Base-by-base conservation (phyloP, 495 filamentous ascomycete species). In the Entonaema liquescens region DNA sequence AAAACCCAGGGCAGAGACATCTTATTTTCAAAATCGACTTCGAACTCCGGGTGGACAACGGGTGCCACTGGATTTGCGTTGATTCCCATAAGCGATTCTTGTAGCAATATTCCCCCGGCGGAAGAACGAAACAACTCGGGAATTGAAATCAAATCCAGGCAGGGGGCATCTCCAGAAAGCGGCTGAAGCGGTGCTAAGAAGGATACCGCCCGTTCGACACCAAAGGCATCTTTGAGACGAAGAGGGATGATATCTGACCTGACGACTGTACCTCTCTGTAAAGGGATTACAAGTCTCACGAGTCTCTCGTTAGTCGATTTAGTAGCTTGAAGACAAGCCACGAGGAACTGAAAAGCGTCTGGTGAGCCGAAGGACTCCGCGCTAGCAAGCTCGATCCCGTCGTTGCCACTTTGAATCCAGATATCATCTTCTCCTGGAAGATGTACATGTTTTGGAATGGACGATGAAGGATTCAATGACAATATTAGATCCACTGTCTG, bases 1-100 rank as follows among this genome's bases (percentile, higher is more conserved):
- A 72, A 62, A n/a, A 82, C 60, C 74, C 78, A 80, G 2, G 68
- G 71, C 5, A 75, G 62, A n/a, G 74, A 66, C 53, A 77, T 66
- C 31, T 75, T 77, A 28, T 57, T 56, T 33, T 52, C 50, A 28
- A 75, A 77, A 4, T 77, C 74, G 13, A 29, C 42, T 31, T 75
- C 72, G 33, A 77, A 62, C 2, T 31, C 38, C 3, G 25, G 33
- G 26, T 55, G 25, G 17, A 62, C 54, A 13, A 8, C 23, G 19
- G 29, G 15, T 26, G 33, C 50, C 29, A 19, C 9, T 15, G 13
- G n/a, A 3, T 23, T 47, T 11, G 19, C 36, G 17, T 55, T 58
- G 21, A 7, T 12, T 2, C 0, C 35, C 13, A 28, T 21, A 38
- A 17, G 2, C 2, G 29, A 50, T 12, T 52, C 17, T 13, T 60